A percentile compares a stretch with the other conserved stretches of the same genome.
Conservation (phyloP, 2,329 filamentous ascomycete species). For the Penicillium concentricum region DNA sequence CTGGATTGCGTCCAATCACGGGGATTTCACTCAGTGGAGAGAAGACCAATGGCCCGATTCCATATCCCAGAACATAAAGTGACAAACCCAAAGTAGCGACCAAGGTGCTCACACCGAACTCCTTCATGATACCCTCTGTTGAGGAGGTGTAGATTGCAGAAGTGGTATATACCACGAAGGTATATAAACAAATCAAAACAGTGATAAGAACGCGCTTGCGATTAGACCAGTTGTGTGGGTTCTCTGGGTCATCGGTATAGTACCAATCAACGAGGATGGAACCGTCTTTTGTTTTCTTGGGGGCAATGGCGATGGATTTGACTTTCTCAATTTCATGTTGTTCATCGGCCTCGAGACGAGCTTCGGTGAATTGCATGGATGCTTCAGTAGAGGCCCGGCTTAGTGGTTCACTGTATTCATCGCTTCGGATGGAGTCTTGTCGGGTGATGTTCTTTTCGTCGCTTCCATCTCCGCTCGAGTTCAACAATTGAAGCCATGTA, state of each 20-base stretch:
- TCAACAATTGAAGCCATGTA: slow-evolving; percentile 21
- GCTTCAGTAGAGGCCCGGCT: slow-evolving; percentile 15
- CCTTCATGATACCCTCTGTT: slow-evolving; percentile 22
- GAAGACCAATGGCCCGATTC: slow-evolving; percentile 64
- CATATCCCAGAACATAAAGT: slow-evolving; percentile 45
- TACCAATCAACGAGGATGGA: slow-evolving; percentile 39
- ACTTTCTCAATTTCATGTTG: slow-evolving; percentile 25
- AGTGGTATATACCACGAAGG: slow-evolving; percentile 39
- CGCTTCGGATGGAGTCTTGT: neutral
- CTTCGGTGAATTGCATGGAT: slow-evolving; percentile 12
- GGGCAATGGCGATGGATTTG: slow-evolving; percentile 32
- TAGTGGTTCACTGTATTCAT: slow-evolving; percentile 1
- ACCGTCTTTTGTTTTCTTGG: slow-evolving; percentile 37
- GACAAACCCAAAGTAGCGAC: slow-evolving; percentile 34
- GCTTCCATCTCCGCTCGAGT: neutral
- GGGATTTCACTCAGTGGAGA: slow-evolving; percentile 68
- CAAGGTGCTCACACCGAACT: slow-evolving; percentile 30
- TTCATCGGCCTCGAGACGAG: slow-evolving; percentile 32
- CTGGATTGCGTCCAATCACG: slow-evolving; percentile 63
- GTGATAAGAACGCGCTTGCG: slow-evolving; percentile 27
- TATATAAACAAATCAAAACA: slow-evolving; percentile 32
- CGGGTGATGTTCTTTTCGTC: slow-evolving; percentile 1
- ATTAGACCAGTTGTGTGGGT: slow-evolving; percentile 36
- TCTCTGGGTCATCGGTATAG: slow-evolving; percentile 25
- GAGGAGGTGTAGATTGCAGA: slow-evolving; percentile 35